phyloP scores from a whole-genome alignment of 2,329 filamentous ascomycete species.

The Zalaria sp. region DNA sequence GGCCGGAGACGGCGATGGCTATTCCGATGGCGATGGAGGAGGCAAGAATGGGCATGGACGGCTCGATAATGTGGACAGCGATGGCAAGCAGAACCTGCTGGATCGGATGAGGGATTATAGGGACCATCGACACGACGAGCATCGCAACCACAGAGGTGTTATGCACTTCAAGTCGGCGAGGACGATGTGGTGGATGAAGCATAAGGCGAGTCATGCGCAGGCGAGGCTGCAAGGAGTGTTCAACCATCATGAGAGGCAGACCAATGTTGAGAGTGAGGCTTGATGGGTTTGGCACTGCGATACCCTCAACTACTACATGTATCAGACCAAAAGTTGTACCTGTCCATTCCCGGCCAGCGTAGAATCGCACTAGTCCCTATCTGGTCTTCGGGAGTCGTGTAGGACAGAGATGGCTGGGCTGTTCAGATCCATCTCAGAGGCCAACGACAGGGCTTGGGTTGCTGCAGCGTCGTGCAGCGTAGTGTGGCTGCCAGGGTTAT shows the following conservation, averaged over 20 bases:
- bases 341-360: too few relatives aligned
- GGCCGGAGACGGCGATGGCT: constrained; percentile 17
- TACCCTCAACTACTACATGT: too few relatives aligned
- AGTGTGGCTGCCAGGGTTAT: too few relatives aligned
- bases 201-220: constrained; percentile 40
- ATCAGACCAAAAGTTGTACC: too few relatives aligned
- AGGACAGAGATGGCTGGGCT: too few relatives aligned
- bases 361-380: too few relatives aligned
- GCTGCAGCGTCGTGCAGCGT: too few relatives aligned
- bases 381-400: too few relatives aligned
- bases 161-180: constrained; percentile 58
- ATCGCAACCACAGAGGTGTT: constrained; percentile 51
- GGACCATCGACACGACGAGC: constrained; percentile 43
- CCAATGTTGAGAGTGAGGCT: constrained; percentile 55
- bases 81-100: constrained; percentile 23
- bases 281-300: constrained; percentile 19
- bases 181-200: constrained; percentile 44
- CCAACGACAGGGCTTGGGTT: too few relatives aligned
- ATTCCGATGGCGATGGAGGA: constrained; percentile 20
- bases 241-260: constrained; percentile 43
- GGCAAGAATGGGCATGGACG: constrained; percentile 19
- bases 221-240: constrained; percentile 33
- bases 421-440: too few relatives aligned
- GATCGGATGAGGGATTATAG: constrained; percentile 47
- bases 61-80: constrained; percentile 7